These are phyloP conservation scores for Penicillium cinerascens DNA, from an alignment of 495 filamentous ascomycete species.

Conservation along the genomic window DNA sequence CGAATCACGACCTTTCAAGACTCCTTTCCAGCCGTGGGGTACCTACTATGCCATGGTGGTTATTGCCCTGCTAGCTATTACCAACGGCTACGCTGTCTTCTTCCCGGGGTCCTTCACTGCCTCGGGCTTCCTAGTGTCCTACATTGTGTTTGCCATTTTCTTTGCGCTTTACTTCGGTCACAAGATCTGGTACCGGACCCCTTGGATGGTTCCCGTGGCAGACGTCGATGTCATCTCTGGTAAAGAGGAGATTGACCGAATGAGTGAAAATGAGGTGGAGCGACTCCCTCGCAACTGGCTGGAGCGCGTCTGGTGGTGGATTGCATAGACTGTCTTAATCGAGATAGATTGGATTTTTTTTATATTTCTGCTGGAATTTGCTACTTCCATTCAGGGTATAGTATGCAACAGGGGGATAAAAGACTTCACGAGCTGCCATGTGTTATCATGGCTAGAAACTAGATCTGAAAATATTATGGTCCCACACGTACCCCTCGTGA, in stretches of 20 bases:
- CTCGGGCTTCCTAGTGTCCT: constrained; percentile 49
- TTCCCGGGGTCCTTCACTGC: constrained; percentile 45
- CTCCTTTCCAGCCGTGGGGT: constrained; percentile 52
- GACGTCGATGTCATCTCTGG: constrained; percentile 31
- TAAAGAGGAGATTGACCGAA: constrained; percentile 32
- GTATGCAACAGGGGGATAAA: neutral
- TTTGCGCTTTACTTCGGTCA: constrained; percentile 58
- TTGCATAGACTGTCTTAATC: constrained; percentile 10
- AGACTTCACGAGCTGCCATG: too few species aligned
- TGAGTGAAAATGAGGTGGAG: constrained; percentile 27
- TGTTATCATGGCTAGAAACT: neutral
- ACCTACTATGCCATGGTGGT: constrained; percentile 54
- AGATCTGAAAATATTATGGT: neutral
- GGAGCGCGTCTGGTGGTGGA: constrained; percentile 34
- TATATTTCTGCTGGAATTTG: neutral
- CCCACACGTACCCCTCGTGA: neutral
- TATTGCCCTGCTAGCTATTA: constrained; percentile 55
- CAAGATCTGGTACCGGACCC: constrained; percentile 33
- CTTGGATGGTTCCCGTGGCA: constrained; percentile 49
- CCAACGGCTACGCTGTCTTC: constrained; percentile 64
- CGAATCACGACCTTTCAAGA: constrained; percentile 51
- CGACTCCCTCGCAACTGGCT: constrained; percentile 30
- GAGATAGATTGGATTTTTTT: neutral
- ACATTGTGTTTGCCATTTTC: constrained; percentile 59
- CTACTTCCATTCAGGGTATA: neutral